Conservation (phyloP, 345 rosid species). For the Moringa oleifera region DNA sequence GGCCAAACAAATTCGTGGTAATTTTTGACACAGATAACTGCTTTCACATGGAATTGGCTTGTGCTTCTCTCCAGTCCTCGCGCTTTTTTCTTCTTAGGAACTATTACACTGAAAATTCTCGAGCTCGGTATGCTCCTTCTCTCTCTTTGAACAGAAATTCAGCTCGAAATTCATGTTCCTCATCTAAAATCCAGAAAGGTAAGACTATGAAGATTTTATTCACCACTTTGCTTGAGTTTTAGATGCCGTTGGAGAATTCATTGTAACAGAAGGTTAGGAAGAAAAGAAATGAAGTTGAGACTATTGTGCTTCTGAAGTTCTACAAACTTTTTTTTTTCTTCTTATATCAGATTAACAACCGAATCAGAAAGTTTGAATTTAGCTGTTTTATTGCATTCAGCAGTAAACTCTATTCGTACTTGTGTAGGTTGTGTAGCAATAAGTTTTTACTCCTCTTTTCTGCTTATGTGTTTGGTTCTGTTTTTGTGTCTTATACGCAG, state of each 20-base stretch:
- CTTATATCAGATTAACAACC: no score
- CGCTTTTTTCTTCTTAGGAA: constrained; percentile 14
- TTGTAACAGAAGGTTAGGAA: neutral
- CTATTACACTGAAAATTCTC: constrained; percentile 4
- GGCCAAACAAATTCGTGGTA: neutral
- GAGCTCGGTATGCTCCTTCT: constrained; percentile 8
- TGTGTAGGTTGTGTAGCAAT: no score
- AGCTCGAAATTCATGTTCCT: constrained; percentile 5
- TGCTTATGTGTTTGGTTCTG: no score
- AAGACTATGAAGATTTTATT: neutral
- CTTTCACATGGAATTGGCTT: constrained; percentile 18
- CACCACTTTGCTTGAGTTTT: neutral
- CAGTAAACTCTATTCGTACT: no score
- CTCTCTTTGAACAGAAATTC: constrained; percentile 12
- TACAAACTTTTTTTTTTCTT: no score
- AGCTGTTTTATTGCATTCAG: neutral
- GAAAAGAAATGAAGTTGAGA: no score
- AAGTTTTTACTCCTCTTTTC: no score
- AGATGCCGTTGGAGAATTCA: neutral
- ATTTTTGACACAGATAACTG: neutral
- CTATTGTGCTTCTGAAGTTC: neutral
- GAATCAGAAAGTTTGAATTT: neutral
- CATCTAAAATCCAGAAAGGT: constrained; percentile 19
- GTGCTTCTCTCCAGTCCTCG: constrained; percentile 12
- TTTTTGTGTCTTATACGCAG: no score